Evolutionary conservation across 495 filamentous ascomycete species (phyloP).

Genomic region (Achaetomiella virescens): DNA sequence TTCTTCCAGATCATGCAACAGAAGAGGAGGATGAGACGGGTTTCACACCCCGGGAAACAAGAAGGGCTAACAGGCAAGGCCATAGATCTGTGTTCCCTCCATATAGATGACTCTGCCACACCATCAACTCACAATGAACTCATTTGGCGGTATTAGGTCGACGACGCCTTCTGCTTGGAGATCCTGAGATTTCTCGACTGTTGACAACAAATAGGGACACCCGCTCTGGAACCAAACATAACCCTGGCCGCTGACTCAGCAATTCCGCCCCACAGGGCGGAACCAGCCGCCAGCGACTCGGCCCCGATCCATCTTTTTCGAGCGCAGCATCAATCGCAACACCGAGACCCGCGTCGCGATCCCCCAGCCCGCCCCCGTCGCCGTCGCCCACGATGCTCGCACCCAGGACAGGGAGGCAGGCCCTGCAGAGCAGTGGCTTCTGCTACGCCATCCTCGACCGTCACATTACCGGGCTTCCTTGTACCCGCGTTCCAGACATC

Average conservation of each 20-base stretch:
- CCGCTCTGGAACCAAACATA: no score
- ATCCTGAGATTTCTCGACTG: no score
- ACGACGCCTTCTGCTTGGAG: no score
- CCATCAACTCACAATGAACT: no score
- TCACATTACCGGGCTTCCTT: slow-evolving; percentile 62
- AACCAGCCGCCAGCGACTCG: background rate
- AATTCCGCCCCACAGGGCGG: background rate
- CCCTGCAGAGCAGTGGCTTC: slow-evolving; percentile 34
- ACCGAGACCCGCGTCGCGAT: slow-evolving; percentile 5
- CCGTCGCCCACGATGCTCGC: slow-evolving; percentile 39
- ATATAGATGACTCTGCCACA: no score
- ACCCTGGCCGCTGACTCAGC: slow-evolving; percentile 7
- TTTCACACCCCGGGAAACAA: no score
- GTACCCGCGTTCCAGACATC: slow-evolving; percentile 60
- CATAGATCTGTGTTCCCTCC: no score
- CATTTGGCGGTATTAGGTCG: no score
- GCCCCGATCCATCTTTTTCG: slow-evolving; percentile 9
- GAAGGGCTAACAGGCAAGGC: no score
- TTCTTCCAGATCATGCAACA: no score
- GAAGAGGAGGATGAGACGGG: no score
- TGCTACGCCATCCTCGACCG: slow-evolving; percentile 26
- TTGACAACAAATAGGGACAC: no score
- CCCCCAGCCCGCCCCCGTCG: slow-evolving; percentile 4
- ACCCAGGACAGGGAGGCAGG: slow-evolving; percentile 37
- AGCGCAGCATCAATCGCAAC: background rate